phyloP scores from a whole-genome alignment of 140 eudicot genomes.

The Cichorium intybus region DNA sequence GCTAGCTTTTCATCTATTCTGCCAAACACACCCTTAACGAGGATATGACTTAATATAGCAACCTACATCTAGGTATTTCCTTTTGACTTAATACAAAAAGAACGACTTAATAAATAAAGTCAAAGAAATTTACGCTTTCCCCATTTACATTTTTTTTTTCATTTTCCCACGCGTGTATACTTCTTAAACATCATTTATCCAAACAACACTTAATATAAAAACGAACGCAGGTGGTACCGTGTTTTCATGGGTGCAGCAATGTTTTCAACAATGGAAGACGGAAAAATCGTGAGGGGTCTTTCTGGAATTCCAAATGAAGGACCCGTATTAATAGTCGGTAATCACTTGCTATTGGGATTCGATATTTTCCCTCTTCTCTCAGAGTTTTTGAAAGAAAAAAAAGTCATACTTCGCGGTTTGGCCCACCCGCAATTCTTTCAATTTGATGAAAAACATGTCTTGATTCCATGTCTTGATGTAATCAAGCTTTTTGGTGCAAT shows the following conservation, averaged over 20 bases:
- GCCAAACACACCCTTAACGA: too few species aligned
- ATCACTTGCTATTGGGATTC: constrained; percentile 66
- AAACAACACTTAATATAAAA: too few species aligned
- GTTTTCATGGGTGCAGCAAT: constrained; percentile 48
- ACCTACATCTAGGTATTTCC: too few species aligned
- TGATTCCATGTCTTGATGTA: constrained; percentile 32
- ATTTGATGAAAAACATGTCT: constrained; percentile 1
- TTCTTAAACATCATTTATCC: too few species aligned
- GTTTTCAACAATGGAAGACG: constrained; percentile 68
- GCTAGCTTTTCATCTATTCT: too few species aligned
- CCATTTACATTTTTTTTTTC: too few species aligned
- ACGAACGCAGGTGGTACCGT: constrained; percentile 48
- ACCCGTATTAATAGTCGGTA: constrained; percentile 70
- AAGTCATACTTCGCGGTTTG: constrained; percentile 54
- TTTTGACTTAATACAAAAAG: too few species aligned
- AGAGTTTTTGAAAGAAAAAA: constrained; percentile 52
- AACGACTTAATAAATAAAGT: too few species aligned
- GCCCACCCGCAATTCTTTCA: constrained; percentile 61
- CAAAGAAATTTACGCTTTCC: too few species aligned
- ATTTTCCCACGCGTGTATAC: too few species aligned
- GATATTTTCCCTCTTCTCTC: constrained; percentile 47
- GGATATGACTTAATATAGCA: too few species aligned
- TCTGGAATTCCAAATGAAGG: constrained; percentile 72
- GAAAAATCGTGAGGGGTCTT: constrained; percentile 72
- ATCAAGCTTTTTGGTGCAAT: constrained; percentile 50